Evolutionary conservation across 345 rosid genomes (phyloP).

Genomic region (Populus alba): DNA sequence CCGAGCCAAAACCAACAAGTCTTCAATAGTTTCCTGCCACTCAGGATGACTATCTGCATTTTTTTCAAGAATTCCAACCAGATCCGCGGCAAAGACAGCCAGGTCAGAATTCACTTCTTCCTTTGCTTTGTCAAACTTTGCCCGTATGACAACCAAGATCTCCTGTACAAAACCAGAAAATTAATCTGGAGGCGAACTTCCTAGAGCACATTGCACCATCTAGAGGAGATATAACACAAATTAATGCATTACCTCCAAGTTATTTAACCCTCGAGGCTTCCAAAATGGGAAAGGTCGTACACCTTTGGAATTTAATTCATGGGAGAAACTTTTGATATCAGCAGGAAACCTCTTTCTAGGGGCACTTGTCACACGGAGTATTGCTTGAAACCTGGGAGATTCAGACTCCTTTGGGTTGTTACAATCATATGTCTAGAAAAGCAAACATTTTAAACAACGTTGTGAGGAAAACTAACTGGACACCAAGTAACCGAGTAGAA

Average conservation of each 20-base stretch:
- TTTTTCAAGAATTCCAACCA: conserved; percentile 93
- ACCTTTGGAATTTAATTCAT: conserved; percentile 96
- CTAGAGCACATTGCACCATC: conserved; percentile 3
- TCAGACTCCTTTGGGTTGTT: conserved; percentile 93
- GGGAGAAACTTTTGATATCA: conserved; percentile 99
- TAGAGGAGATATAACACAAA: neutral
- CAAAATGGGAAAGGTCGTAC: conserved; percentile 94
- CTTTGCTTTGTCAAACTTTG: conserved; percentile 95
- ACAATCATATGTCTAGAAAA: conserved; percentile 59
- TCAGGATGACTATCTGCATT: conserved; percentile 98
- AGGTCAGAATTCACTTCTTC: conserved; percentile 99
- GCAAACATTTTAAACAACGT: conserved; percentile 24
- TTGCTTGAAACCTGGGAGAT: conserved; percentile 98
- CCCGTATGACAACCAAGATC: conserved; percentile 71
- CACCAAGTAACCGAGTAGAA: neutral
- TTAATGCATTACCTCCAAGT: conserved; percentile 64
- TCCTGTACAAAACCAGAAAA: conserved; percentile 51
- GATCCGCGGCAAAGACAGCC: conserved; percentile 94
- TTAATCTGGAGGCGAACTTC: conserved; percentile 18
- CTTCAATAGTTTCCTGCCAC: conserved; percentile 98
- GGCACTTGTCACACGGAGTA: conserved; percentile 93
- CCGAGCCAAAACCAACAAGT: conserved; percentile 90
- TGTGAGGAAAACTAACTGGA: conserved; percentile 12
- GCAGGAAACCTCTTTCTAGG: conserved; percentile 90
- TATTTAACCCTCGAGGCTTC: conserved; percentile 87